Base-by-base conservation (phyloP, 1,139 yeast genomes). In the Keqinozyma sinolaborantium region DNA sequence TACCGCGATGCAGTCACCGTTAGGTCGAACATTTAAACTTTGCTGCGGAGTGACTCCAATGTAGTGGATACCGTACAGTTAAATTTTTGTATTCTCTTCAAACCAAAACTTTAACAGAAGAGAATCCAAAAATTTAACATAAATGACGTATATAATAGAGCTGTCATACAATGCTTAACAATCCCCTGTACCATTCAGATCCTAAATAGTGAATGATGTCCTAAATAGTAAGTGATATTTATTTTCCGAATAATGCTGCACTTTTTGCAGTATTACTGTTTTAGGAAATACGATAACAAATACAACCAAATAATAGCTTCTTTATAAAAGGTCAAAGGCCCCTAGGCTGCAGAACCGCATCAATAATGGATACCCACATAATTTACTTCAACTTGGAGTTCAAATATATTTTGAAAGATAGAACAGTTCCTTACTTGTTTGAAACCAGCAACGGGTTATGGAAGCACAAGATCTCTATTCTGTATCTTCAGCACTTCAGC, bases 381-480 rank as follows among this genome's bases (percentile, higher is more conserved):
- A 18, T 44, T 15, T 40, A 39, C 30, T 12, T 43, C 11, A 44
- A 39, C 28, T 34, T 44, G 12, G 45, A 43, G 14, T 44, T 41
- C 34, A 36, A 39, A 29, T 44, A 36, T 30, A 37, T 32, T 29
- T 23, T 41, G 12, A 40, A 39, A 21, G 41, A 41, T 20, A 31
- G 33, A 16, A 14, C 35, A 10, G 16, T 35, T 10, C 23, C 24
- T 4, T 30, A 33, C 5, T 18, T 32, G 16, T 65, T 50, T 37
- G 61, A 56, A 39, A 55, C 71, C 14, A 47, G 52, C 28, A 48
- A 43, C 28, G 67, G 68, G 5, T 48, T 62, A 30, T 67, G 73
- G 73, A 50, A 44, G 30, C 36, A 29, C 39, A 33, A 24, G 23
- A 25, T 25, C 16, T 33, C 11, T 31, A 44, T 33, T 30, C 33